A percentile compares a stretch with the other conserved stretches of the same genome.
These are phyloP conservation scores for Iris pallida DNA, from an alignment of 116 monocot genomes.

Conservation along the genomic window DNA sequence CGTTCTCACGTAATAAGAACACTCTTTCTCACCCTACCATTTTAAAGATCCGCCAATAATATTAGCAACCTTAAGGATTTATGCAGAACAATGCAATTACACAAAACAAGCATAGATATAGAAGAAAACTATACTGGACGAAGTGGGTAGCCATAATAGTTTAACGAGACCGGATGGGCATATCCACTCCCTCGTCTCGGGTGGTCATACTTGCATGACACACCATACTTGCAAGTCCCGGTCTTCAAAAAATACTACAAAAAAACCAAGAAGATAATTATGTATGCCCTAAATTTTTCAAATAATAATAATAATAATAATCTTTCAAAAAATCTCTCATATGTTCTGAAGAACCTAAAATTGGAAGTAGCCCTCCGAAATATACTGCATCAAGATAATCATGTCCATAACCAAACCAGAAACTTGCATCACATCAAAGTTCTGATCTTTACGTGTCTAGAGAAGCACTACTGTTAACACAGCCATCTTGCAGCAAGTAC, in stretches of 20 bases:
- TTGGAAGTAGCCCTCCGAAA: too few relatives aligned
- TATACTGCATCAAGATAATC: too few relatives aligned
- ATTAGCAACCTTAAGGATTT: slow-evolving; percentile 1
- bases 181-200: slow-evolving; percentile 52
- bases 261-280: not conserved
- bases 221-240: slow-evolving; percentile 78
- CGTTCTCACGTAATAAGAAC: slow-evolving; percentile 80
- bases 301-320: too few relatives aligned
- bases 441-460: too few relatives aligned
- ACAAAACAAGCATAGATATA: not conserved
- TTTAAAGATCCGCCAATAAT: slow-evolving; percentile 4
- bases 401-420: too few relatives aligned
- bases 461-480: too few relatives aligned
- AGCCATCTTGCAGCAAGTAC: too few relatives aligned
- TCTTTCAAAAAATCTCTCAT: too few relatives aligned
- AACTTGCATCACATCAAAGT: too few relatives aligned
- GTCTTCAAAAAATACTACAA: slow-evolving; percentile 79
- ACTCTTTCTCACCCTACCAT: slow-evolving; percentile 85
- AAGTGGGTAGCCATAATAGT: slow-evolving; percentile 61
- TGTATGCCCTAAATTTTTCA: too few relatives aligned
- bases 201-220: slow-evolving; percentile 78
- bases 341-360: too few relatives aligned
- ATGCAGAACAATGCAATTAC: not conserved
- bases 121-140: slow-evolving; percentile 55
- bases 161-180: slow-evolving; percentile 30